Evolutionary conservation across 805 yeast species (phyloP).

Genomic region (Cyberlindnera xishuangbannaensis): DNA sequence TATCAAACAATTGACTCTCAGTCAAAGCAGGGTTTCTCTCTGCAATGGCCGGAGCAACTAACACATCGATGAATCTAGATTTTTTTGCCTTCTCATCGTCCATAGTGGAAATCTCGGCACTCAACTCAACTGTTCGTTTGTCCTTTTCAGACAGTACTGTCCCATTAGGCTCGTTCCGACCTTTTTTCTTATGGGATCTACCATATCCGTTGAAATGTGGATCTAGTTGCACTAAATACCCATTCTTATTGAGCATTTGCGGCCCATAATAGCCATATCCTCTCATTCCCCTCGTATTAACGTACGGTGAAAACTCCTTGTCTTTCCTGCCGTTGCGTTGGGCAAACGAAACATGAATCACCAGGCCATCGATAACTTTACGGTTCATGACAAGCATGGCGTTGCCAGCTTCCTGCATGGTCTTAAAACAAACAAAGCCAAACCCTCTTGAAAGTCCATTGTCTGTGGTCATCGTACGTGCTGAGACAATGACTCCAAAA

Average conservation of each 20-base stretch:
- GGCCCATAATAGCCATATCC: background rate
- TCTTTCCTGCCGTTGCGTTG: constrained; percentile 52
- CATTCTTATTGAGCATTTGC: constrained; percentile 2
- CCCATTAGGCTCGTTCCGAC: background rate
- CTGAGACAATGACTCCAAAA: constrained; percentile 46
- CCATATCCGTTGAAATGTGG: background rate
- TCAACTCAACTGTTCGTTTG: constrained; percentile 4
- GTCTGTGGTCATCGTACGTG: constrained; percentile 43
- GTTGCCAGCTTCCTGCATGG: constrained; percentile 53
- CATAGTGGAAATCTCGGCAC: constrained; percentile 9
- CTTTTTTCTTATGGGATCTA: too few species aligned
- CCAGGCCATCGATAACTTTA: constrained; percentile 43
- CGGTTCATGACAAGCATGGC: constrained; percentile 66
- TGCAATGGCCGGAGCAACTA: constrained; percentile 10
- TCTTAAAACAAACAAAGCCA: constrained; percentile 70
- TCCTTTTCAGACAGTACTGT: constrained; percentile 7
- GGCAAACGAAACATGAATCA: constrained; percentile 64
- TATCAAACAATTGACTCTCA: constrained; percentile 6
- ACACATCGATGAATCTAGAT: constrained; percentile 3
- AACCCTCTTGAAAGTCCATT: constrained; percentile 53
- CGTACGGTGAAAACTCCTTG: background rate
- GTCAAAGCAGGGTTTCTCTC: constrained; percentile 4
- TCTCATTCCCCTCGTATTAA: too few species aligned
- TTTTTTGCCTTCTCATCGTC: constrained; percentile 7
- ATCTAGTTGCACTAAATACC: background rate